Base-by-base conservation (phyloP, 2,329 filamentous ascomycete species). In the Cryphonectria naterciae region DNA sequence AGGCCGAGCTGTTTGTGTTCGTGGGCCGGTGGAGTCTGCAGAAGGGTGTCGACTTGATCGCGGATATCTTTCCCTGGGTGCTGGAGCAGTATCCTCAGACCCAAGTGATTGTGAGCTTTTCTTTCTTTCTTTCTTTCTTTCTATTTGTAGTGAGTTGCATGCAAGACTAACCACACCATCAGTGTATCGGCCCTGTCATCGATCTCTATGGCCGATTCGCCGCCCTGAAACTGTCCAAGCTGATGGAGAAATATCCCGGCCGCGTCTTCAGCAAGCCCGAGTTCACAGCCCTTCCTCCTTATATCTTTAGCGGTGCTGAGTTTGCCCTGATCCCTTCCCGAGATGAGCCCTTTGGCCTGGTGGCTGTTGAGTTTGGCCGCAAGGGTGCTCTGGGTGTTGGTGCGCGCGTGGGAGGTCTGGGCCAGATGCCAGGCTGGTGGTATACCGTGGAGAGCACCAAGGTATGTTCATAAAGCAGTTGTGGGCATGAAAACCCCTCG, bases 371-470 rank as follows among this genome's bases (percentile, higher is more conserved):
- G 74, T 91, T 91, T 72, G 89, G 89, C 71, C 83, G 89, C 37
- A 91, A 91, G 77, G 89, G 89, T 75, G 89, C 89, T 49, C 83
- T 91, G 63, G 89, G 89, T 75, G 88, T 91, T 71, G 89, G 89
- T 68, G 87, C 88, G 56, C 83, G 88, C 70, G 89, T 91, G 49
- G 89, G 89, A 74, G 89, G 89, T 68, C 83, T 91, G 22, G 88
- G 89, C 28, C 87, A 89, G 76, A 91, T 91, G 88, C 89, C 90
- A 25, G 90, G 90, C 49, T 91, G 89, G 87, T 92, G 89, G 89
- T 92, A 87, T 77, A 91, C 89, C 0, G 87, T 92, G 65, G 89
- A 91, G 76, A 89, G 87, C 0, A 88, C 85, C 4, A 88, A 87
- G 4, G 89, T 88, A 67, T 8, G 65, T 25, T 10, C 37, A 39